Evolutionary conservation across 1,139 yeast genomes (phyloP).

Genomic region (Entelexis sorbosivorans): DNA sequence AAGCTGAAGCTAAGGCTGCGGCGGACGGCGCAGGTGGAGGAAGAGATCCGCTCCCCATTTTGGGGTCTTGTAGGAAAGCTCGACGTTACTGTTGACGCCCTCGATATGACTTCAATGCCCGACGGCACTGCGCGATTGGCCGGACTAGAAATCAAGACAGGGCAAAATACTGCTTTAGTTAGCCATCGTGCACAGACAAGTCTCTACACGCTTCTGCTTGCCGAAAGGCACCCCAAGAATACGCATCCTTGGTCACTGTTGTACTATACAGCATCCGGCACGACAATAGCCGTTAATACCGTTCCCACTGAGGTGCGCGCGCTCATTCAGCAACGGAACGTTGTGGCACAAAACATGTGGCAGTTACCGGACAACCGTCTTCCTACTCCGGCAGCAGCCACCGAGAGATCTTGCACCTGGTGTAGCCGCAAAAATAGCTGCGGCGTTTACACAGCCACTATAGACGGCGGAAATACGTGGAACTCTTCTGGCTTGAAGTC

Average conservation of each 20-base stretch:
- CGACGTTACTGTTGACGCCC: constrained; percentile 73
- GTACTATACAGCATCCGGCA: constrained; percentile 58
- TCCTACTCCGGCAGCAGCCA: constrained; percentile 50
- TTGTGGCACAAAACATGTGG: constrained; percentile 46
- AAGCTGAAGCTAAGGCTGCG: constrained; percentile 20
- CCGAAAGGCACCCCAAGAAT: constrained; percentile 49
- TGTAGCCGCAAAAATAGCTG: constrained; percentile 58
- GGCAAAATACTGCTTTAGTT: constrained; percentile 43
- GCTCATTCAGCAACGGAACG: constrained; percentile 59
- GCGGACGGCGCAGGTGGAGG: constrained; percentile 76
- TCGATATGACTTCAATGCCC: constrained; percentile 24
- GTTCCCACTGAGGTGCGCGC: constrained; percentile 46
- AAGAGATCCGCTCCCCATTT: constrained; percentile 81
- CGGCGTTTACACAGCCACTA: constrained; percentile 49
- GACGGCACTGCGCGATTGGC: constrained; percentile 40
- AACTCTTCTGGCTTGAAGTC: constrained; percentile 27
- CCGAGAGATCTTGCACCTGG: constrained; percentile 46
- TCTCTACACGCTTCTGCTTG: constrained; percentile 66
- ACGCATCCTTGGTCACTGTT: constrained; percentile 49
- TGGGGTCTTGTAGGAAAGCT: constrained; percentile 87
- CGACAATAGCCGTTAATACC: constrained; percentile 38
- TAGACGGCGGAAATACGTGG: constrained; percentile 29
- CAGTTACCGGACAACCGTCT: constrained; percentile 34
- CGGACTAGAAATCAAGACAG: constrained; percentile 88
- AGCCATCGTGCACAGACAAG: constrained; percentile 82